Evolutionary conservation across 257 asterid species (phyloP).

Genomic region (Fraxinus americana): DNA sequence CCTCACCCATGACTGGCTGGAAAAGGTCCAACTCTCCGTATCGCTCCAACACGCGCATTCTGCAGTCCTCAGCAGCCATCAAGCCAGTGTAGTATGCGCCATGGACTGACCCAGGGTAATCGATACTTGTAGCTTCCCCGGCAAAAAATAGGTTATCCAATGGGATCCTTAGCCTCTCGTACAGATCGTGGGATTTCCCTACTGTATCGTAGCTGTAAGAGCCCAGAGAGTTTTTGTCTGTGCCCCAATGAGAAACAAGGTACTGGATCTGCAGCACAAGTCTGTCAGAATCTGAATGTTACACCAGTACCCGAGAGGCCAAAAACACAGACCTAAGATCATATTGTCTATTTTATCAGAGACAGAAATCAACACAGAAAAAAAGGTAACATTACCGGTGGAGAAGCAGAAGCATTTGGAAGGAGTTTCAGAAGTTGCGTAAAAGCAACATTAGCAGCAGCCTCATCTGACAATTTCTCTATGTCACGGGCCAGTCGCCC

Average conservation of each 20-base stretch:
- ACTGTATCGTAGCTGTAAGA: slow-evolving; percentile 86
- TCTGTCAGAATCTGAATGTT: neutral
- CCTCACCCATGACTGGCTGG: slow-evolving; percentile 78
- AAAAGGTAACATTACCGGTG: slow-evolving; percentile 62
- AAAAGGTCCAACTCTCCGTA: slow-evolving; percentile 77
- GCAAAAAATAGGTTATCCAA: slow-evolving; percentile 90
- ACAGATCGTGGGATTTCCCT: slow-evolving; percentile 76
- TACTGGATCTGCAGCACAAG: slow-evolving; percentile 57
- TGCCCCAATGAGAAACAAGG: slow-evolving; percentile 91
- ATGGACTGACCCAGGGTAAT: slow-evolving; percentile 84
- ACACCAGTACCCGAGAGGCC: no score
- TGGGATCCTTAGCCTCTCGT: slow-evolving; percentile 74
- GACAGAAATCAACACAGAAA: no score
- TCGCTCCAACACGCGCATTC: slow-evolving; percentile 86
- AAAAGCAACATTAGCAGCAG: slow-evolving; percentile 83
- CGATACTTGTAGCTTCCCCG: slow-evolving; percentile 82
- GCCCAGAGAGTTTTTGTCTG: slow-evolving; percentile 67
- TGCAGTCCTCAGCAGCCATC: slow-evolving; percentile 90
- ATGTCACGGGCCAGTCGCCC: slow-evolving; percentile 92
- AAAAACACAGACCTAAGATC: no score
- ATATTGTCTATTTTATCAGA: neutral
- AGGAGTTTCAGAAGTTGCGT: slow-evolving; percentile 76
- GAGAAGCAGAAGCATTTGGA: slow-evolving; percentile 58
- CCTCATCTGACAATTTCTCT: slow-evolving; percentile 82
- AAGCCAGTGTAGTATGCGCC: slow-evolving; percentile 88